Evolutionary conservation across 2,329 filamentous ascomycete species (phyloP), one percentile per base, ranked within the genome.

Genomic region (Epichloe scottii): DNA sequence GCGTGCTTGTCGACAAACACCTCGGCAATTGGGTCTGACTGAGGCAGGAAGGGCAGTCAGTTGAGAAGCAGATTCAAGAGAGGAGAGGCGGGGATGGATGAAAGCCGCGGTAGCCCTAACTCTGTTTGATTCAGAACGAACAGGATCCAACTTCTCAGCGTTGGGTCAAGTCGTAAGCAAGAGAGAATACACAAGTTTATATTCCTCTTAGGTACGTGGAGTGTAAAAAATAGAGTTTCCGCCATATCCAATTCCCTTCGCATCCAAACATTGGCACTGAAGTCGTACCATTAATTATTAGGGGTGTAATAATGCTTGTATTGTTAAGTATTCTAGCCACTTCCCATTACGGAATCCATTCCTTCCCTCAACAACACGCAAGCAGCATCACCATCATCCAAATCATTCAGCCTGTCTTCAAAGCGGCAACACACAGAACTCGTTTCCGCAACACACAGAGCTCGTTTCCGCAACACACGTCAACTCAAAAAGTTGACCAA

Each of bases 41-140:
- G 33, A 23, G 3, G 19, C 4, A 35, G 21, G 12, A 12, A 7
- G 14, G 30, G 10, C 21, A 21, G 21, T 3, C 26, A 49, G 15
- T 17, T 5, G 11, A 43, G 15, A 17, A 14, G 15, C 47, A 44
- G 40, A 44, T 26, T 39, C 41, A 44, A 44, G 21, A 5, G 5
- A n/a, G 40, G 17, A 34, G 14, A 38, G 46, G 43, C 37, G 39
- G 39, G 47, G 47, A 43, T 43, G n/a, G 5, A 43, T 34, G 19
- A 48, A 48, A 48, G 46, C 51, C 51, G 51, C 46, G 42, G 19
- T 45, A 49, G 34, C 23, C 38, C 38, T 23, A 35, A 19, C n/a
- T 38, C 35, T 35, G 30, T 19, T 14, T 35, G 33, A 35, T 37
- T n/a, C 23, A 14, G 10, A 7, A 23, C 33, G 19, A 34, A 11